phyloP scores from a whole-genome alignment of 352 stramenopile species.

The Phytophthora nicotianae region DNA sequence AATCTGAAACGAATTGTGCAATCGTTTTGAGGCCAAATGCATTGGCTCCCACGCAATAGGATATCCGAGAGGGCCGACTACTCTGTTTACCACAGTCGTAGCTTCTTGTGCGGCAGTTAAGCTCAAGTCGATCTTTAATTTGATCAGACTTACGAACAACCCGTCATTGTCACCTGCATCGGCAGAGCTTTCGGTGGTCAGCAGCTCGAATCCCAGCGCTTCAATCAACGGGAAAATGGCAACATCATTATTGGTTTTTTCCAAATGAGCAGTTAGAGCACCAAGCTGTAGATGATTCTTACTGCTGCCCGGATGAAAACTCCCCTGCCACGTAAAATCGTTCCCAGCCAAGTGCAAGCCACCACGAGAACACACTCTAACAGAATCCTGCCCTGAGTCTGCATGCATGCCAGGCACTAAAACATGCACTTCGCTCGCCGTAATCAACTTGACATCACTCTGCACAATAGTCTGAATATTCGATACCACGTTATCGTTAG shows the following conservation, averaged over 20 bases:
- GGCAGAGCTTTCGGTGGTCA: slow-evolving; percentile 25
- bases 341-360: slow-evolving; percentile 21
- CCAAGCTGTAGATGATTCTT: slow-evolving; percentile 28
- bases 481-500: not conserved
- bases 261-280: slow-evolving; percentile 15
- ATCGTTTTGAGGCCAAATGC: not conserved
- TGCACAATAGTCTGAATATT: slow-evolving; percentile 16
- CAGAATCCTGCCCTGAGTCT: not conserved
- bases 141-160: slow-evolving; percentile 25
- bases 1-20: slow-evolving; percentile 32
- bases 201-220: slow-evolving; percentile 32
- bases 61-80: slow-evolving; percentile 29
- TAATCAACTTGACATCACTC: slow-evolving; percentile 40
- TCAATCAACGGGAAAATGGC: slow-evolving; percentile 16
- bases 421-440: slow-evolving; percentile 38
- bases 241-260: slow-evolving; percentile 1
- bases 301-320: slow-evolving; percentile 10
- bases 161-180: slow-evolving; percentile 24
- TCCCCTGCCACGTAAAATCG: slow-evolving; percentile 31
- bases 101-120: slow-evolving; percentile 16
- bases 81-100: slow-evolving; percentile 5
- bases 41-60: slow-evolving; percentile 23
- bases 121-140: slow-evolving; percentile 25
- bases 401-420: slow-evolving; percentile 9
- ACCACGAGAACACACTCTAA: slow-evolving; percentile 3